phyloP scores from a whole-genome alignment of 805 yeast species.

The Candida manassasensis region DNA sequence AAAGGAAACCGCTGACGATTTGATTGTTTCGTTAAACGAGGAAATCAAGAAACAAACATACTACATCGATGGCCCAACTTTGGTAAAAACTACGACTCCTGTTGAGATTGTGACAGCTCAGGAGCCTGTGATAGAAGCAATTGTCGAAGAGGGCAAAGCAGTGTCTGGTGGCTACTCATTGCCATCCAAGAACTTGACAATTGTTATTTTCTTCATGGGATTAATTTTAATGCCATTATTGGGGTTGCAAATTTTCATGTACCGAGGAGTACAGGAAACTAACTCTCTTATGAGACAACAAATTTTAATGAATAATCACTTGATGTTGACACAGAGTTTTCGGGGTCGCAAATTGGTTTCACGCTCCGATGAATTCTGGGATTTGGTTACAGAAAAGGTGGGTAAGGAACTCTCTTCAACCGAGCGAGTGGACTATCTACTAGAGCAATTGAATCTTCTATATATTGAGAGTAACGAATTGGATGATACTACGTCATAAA shows the following conservation, averaged over 20 bases:
- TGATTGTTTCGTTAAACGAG: slow-evolving; percentile 35
- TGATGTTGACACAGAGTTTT: slow-evolving; percentile 7
- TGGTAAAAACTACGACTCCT: not conserved
- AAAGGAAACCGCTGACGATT: slow-evolving; percentile 50
- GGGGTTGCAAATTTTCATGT: slow-evolving; percentile 18
- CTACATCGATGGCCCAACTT: slow-evolving; percentile 16
- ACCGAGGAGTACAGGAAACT: slow-evolving; percentile 16
- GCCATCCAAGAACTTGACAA: not conserved
- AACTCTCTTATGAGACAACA: slow-evolving; percentile 20
- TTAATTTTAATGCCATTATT: slow-evolving; percentile 14
- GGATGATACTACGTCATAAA: too few species aligned
- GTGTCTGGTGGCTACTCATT: too few species aligned
- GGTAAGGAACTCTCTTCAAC: slow-evolving; percentile 14
- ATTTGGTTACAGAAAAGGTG: slow-evolving; percentile 14
- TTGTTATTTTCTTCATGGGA: not conserved
- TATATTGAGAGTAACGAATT: slow-evolving; percentile 6
- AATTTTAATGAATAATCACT: slow-evolving; percentile 14
- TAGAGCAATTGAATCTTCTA: slow-evolving; percentile 14
- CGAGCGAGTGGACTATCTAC: slow-evolving; percentile 18
- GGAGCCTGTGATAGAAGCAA: not conserved
- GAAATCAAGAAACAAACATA: slow-evolving; percentile 22
- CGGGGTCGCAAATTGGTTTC: not conserved
- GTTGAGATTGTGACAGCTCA: too few species aligned
- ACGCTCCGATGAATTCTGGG: slow-evolving; percentile 15
- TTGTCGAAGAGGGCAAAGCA: not conserved